Percentiles rank a stretch among this genome's conserved stretches.
These are phyloP conservation scores for Salvia splendens DNA, from an alignment of 257 asterid species.

Conservation along the genomic window DNA sequence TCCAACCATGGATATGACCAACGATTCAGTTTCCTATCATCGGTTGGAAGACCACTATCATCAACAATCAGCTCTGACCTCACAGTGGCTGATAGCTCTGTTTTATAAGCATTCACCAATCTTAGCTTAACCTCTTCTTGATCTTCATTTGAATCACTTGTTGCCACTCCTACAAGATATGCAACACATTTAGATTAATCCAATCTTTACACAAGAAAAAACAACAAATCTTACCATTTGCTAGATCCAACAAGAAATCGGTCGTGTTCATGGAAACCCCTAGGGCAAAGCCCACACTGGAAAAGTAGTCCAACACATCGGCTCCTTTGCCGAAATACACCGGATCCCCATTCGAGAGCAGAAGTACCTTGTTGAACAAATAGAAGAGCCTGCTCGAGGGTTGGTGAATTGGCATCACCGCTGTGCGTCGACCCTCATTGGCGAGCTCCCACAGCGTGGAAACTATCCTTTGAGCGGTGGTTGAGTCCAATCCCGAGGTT, in stretches of 20 bases:
- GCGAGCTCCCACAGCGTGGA: constrained; percentile 59
- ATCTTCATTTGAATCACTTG: too few species aligned
- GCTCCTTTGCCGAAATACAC: constrained; percentile 63
- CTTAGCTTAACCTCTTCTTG: too few species aligned
- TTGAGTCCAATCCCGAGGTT: constrained; percentile 78
- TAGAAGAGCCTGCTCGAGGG: constrained; percentile 75
- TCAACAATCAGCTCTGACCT: too few species aligned
- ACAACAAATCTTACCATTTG: constrained; percentile 50
- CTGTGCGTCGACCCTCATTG: constrained; percentile 54
- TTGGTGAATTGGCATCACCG: constrained; percentile 78
- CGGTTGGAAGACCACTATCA: too few species aligned
- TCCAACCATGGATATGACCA: too few species aligned
- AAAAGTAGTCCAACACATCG: constrained; percentile 53
- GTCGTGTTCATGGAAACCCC: constrained; percentile 70
- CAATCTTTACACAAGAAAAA: too few species aligned
- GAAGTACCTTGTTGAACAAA: constrained; percentile 67
- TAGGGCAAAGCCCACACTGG: constrained; percentile 52
- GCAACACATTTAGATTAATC: too few species aligned
- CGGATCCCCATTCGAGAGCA: constrained; percentile 67
- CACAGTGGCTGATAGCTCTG: too few species aligned
- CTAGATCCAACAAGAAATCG: constrained; percentile 78
- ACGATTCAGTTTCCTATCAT: too few species aligned
- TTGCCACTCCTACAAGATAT: too few species aligned
- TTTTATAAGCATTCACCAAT: too few species aligned
- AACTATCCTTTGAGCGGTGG: constrained; percentile 70